A percentile compares a stretch with the other conserved stretches of the same genome.
phyloP scores from a whole-genome alignment of 345 rosid species.

The Melaleuca alternifolia region DNA sequence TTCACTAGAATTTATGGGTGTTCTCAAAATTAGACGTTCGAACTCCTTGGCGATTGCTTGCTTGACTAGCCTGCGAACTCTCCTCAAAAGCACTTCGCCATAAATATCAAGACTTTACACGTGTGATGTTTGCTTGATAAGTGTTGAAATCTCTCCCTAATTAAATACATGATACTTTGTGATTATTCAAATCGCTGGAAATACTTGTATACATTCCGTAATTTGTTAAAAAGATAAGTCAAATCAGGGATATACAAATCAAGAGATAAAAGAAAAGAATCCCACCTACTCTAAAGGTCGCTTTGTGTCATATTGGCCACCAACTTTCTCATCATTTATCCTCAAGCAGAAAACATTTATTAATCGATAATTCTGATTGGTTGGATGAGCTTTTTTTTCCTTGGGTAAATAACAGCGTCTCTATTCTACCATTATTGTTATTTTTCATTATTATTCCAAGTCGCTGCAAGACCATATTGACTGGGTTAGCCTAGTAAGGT shows the following conservation, averaged over 20 bases:
- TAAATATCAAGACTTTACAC: neutral
- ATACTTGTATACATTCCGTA: neutral
- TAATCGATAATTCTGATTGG: neutral
- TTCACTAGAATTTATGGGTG: neutral
- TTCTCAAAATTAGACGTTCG: neutral
- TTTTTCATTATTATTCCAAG: accelerated
- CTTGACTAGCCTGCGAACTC: neutral
- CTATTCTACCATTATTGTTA: neutral
- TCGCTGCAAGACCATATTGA: neutral
- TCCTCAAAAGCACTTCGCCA: neutral
- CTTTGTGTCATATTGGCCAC: neutral
- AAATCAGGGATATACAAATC: neutral
- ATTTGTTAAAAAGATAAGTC: neutral
- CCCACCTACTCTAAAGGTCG: neutral
- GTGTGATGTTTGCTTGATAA: neutral
- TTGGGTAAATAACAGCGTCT: neutral
- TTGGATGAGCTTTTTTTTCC: neutral
- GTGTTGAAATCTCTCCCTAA: neutral
- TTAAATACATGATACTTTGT: neutral
- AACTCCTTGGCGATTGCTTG: neutral
- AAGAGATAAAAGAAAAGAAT: neutral
- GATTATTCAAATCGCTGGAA: neutral
- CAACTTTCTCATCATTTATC: neutral
- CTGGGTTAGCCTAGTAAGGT: neutral
- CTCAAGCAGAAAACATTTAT: neutral